Percentiles rank a stretch among this genome's conserved stretches.
Evolutionary conservation across 176 grass and related monocot genomes (phyloP).

Genomic region (Musa beccarii): DNA sequence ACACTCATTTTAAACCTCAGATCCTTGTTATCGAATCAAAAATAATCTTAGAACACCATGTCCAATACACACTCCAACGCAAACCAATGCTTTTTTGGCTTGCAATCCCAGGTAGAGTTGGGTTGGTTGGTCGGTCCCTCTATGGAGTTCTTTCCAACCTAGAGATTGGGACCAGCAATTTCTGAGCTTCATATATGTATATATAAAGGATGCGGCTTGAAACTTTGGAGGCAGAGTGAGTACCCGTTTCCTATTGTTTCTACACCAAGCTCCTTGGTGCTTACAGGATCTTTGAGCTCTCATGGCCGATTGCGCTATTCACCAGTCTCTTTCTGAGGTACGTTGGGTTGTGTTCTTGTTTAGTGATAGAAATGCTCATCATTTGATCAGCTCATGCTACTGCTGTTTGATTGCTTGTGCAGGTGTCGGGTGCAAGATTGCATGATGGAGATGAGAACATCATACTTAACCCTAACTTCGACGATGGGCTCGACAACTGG

Average conservation of each 20-base stretch:
- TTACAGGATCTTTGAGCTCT: too few species aligned
- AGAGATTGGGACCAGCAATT: too few species aligned
- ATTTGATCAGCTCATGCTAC: neutral
- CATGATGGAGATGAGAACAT: constrained; percentile 42
- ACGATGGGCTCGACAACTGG: constrained; percentile 69
- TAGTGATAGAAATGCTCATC: too few species aligned
- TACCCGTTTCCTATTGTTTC: neutral
- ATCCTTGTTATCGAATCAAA: neutral
- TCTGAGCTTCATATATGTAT: neutral
- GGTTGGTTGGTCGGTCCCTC: neutral
- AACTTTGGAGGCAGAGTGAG: neutral
- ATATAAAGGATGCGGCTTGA: neutral
- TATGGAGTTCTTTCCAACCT: too few species aligned
- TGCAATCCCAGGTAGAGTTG: constrained; percentile 40
- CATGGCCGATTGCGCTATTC: too few species aligned
- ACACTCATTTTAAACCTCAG: neutral
- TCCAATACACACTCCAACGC: neutral
- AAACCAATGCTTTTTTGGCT: constrained; percentile 22
- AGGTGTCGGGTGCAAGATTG: neutral
- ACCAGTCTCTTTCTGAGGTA: too few species aligned
- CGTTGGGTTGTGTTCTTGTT: too few species aligned
- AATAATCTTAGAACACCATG: neutral
- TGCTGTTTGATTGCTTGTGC: neutral
- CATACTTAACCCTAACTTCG: constrained; percentile 83
- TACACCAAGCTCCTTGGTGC: neutral